These are phyloP conservation scores for Solanum infundibuliforme DNA, from an alignment of 257 asterid genomes.

Conservation along the genomic window DNA sequence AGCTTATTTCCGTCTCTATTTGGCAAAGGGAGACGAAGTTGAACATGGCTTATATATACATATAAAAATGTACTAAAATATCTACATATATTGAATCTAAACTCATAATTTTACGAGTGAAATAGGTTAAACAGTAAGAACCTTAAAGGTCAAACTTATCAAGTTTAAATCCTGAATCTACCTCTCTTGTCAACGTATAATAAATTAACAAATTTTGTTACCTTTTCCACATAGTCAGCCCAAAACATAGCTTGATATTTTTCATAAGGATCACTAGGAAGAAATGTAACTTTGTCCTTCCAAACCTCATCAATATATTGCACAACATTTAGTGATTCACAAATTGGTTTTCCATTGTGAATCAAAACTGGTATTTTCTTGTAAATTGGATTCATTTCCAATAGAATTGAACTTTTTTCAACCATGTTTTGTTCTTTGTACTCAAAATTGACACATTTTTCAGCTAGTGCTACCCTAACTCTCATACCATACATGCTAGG, in stretches of 20 bases:
- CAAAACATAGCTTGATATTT: slow-evolving; percentile 23
- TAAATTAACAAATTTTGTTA: neutral
- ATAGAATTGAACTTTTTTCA: slow-evolving; percentile 6
- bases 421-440: slow-evolving; percentile 21
- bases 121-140: neutral
- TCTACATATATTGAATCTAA: neutral
- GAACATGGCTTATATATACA: neutral
- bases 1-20: neutral
- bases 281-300: slow-evolving; percentile 4
- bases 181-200: neutral
- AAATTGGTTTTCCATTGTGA: slow-evolving; percentile 12
- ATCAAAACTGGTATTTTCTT: slow-evolving; percentile 28
- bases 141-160: neutral
- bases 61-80: neutral
- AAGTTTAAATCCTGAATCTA: neutral
- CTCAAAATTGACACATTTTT: slow-evolving; percentile 31
- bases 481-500: slow-evolving; percentile 39
- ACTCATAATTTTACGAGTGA: neutral
- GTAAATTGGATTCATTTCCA: slow-evolving; percentile 33
- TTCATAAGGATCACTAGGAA: slow-evolving; percentile 14
- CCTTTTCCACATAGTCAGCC: slow-evolving; percentile 21
- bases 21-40: neutral
- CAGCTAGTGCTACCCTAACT: slow-evolving; percentile 34
- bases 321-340: slow-evolving; percentile 8
- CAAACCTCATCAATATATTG: slow-evolving; percentile 21